A percentile compares a stretch with the other conserved stretches of the same genome.
Evolutionary conservation across 2,329 filamentous ascomycete genomes (phyloP).

Genomic region (Arthrobotrys conoides): DNA sequence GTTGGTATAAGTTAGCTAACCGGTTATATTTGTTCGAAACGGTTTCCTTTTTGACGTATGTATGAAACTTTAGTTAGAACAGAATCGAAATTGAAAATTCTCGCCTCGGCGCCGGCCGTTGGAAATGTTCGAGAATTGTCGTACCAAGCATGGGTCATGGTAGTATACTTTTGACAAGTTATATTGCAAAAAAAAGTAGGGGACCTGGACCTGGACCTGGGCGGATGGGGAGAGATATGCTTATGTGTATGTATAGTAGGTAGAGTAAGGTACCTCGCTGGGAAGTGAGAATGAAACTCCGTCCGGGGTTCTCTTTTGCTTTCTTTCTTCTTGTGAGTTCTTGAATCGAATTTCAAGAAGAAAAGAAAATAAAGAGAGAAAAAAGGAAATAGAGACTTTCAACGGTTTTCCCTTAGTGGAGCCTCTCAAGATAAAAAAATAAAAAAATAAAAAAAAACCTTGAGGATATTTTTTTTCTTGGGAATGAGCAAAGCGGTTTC

Average conservation of each 20-base stretch:
- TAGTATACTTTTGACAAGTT: background rate
- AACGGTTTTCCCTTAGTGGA: conserved; percentile 5
- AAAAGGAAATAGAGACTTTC: background rate
- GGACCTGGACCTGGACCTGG: conserved; percentile 43
- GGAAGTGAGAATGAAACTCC: conserved; percentile 29
- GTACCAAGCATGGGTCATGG: conserved; percentile 44
- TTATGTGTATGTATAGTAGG: background rate
- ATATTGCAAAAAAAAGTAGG: conserved; percentile 18
- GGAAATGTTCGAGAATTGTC: conserved; percentile 54
- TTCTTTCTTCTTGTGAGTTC: background rate
- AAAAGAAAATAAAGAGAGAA: background rate
- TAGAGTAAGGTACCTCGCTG: background rate
- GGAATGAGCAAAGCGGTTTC: background rate
- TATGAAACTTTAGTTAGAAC: too few relatives aligned
- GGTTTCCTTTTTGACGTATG: conserved; percentile 34
- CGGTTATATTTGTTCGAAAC: conserved; percentile 8
- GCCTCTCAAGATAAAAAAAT: conserved; percentile 16
- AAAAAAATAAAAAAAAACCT: too few relatives aligned
- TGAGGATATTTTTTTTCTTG: conserved; percentile 18
- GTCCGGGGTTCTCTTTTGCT: background rate
- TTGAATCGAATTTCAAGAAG: background rate
- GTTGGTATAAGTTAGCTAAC: conserved; percentile 30
- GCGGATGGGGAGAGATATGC: conserved; percentile 2
- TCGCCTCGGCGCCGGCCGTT: conserved; percentile 51
- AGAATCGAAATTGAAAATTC: too few relatives aligned